A percentile compares a stretch with the other conserved stretches of the same genome.
Evolutionary conservation across 208 protist genomes (phyloP).

Genomic region (Crithidia brevicula): DNA sequence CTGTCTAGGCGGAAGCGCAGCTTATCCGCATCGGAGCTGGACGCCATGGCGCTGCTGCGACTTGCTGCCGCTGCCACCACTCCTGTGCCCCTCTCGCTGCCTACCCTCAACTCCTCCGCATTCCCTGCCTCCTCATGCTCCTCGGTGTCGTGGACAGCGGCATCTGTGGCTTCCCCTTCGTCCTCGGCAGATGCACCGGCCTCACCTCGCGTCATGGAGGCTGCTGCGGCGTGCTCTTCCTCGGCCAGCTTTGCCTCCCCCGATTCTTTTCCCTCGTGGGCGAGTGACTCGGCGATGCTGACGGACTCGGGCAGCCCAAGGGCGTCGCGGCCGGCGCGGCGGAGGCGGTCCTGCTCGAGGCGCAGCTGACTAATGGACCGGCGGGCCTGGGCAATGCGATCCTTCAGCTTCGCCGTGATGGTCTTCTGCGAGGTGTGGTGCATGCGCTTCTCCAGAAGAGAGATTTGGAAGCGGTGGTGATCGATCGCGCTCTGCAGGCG

Average conservation of each 20-base stretch:
- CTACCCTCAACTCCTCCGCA: background rate
- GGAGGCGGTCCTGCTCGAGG: constrained; percentile 88
- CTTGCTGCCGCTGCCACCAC: constrained; percentile 2
- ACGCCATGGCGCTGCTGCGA: background rate
- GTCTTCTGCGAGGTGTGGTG: constrained; percentile 68
- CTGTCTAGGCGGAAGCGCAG: constrained; percentile 67
- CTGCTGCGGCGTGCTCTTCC: constrained; percentile 20
- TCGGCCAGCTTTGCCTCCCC: constrained; percentile 35
- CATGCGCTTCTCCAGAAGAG: constrained; percentile 84
- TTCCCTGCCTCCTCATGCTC: constrained; percentile 10
- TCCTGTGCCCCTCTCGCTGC: constrained; percentile 8
- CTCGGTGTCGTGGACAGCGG: background rate
- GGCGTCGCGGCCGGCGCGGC: constrained; percentile 59
- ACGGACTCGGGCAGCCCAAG: constrained; percentile 70
- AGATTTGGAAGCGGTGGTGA: constrained; percentile 76
- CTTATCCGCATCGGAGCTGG: constrained; percentile 48
- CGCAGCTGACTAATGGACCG: constrained; percentile 78
- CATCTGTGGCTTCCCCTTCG: background rate
- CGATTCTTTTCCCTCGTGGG: constrained; percentile 49
- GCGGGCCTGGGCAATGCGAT: constrained; percentile 71
- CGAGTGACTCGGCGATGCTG: constrained; percentile 82
- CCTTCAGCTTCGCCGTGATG: constrained; percentile 79
- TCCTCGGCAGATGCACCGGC: background rate
- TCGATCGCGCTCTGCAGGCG: constrained; percentile 73
- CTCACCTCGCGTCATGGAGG: background rate